Conservation (phyloP, 1,284 basidiomycete species). For the Puccinia novopanici region DNA sequence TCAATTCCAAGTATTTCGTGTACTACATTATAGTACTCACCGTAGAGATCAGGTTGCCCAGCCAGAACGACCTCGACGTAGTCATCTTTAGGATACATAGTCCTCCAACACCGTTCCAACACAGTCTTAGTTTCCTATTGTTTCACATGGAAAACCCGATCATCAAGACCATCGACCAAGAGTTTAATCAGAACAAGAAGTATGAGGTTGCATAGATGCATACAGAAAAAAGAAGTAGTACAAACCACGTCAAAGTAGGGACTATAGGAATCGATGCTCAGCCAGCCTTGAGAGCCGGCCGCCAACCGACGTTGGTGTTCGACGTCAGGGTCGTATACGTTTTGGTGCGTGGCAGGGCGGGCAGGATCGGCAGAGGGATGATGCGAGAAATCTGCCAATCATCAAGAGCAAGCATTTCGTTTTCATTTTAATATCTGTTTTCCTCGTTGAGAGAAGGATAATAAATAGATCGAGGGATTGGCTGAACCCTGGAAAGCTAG, state of each 20-base stretch:
- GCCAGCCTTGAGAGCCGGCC: constrained; percentile 29
- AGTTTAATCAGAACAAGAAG: neutral
- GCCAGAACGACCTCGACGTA: constrained; percentile 62
- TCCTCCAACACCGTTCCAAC: constrained; percentile 60
- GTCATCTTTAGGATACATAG: constrained; percentile 61
- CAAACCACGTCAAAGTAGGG: constrained; percentile 46
- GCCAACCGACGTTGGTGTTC: constrained; percentile 22
- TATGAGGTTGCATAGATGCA: neutral
- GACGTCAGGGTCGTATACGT: constrained; percentile 40
- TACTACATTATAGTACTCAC: constrained; percentile 55
- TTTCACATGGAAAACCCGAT: no score
- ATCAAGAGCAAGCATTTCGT: neutral
- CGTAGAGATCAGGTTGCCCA: constrained; percentile 63
- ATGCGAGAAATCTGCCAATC: constrained; percentile 23
- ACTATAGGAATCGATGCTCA: constrained; percentile 45
- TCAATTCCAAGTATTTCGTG: no score
- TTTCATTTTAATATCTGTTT: neutral
- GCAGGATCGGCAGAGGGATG: neutral
- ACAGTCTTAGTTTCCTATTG: constrained; percentile 56
- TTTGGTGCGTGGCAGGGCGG: neutral
- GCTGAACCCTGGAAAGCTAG: constrained; percentile 38
- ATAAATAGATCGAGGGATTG: neutral
- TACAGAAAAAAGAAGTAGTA: neutral
- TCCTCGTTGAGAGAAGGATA: neutral
- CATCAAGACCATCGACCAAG: no score